phyloP scores from a whole-genome alignment of 768 basidiomycete genomes.

The Pleurotus ostreatus region DNA sequence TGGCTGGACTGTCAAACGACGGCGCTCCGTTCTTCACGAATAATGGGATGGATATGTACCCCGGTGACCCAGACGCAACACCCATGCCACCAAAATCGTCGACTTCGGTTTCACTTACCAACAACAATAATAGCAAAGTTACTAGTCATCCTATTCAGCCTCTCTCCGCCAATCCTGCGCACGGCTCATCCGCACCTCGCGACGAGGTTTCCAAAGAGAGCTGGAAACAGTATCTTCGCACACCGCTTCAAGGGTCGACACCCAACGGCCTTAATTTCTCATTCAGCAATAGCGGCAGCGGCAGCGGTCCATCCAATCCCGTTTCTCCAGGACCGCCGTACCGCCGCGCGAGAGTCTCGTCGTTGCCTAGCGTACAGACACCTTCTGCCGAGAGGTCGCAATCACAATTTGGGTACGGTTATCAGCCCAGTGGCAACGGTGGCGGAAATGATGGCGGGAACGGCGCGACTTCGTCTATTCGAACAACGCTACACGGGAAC shows the following conservation, averaged over 20 bases:
- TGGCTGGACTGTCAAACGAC: conserved; percentile 57
- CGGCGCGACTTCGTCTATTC: conserved; percentile 26
- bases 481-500: conserved; percentile 38
- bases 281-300: conserved; percentile 2
- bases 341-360: conserved; percentile 55
- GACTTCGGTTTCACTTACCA: neutral
- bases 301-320: conserved; percentile 11
- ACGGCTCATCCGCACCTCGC: conserved; percentile 24
- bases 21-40: conserved; percentile 60
- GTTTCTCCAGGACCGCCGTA: conserved; percentile 12
- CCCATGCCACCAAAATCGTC: conserved; percentile 33
- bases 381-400: conserved; percentile 37
- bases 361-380: conserved; percentile 67
- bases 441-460: conserved; percentile 13
- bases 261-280: conserved; percentile 11
- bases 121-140: neutral
- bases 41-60: conserved; percentile 9
- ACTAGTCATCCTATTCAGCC: conserved; percentile 17
- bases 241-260: conserved; percentile 47
- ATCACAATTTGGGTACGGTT: conserved; percentile 7
- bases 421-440: conserved; percentile 16
- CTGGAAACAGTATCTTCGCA: conserved; percentile 74
- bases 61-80: conserved; percentile 41
- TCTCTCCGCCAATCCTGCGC: conserved; percentile 11
- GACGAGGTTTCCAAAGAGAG: conserved; percentile 58